Conservation (phyloP, 352 stramenopile genomes). For the Pythium phragmiticola region DNA sequence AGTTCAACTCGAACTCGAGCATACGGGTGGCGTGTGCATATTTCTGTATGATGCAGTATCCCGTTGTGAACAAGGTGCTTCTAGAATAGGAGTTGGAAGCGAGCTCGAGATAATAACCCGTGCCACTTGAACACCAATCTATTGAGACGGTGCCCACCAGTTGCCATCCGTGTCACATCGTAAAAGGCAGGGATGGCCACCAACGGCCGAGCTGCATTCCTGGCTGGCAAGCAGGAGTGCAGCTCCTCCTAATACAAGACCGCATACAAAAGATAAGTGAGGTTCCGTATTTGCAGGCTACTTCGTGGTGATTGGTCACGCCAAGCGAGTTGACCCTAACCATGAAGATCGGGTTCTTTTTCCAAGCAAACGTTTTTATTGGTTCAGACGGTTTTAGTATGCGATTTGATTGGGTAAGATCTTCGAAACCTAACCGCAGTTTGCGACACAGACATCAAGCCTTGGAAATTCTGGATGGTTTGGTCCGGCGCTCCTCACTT, state of each 20-base stretch:
- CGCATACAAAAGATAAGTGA: constrained; percentile 4
- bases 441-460: constrained; percentile 6
- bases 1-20: background rate
- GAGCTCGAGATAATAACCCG: background rate
- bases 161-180: background rate
- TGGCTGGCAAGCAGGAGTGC: background rate
- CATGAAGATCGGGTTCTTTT: constrained; percentile 8
- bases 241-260: background rate
- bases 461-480: background rate
- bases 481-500: background rate
- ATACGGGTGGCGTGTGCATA: background rate
- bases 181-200: too few species aligned
- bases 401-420: constrained; percentile 2
- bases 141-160: background rate
- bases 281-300: constrained; percentile 11
- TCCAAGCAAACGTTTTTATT: background rate
- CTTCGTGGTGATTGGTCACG: constrained; percentile 2
- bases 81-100: too few species aligned
- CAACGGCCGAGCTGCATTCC: too few species aligned
- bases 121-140: background rate
- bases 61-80: too few species aligned
- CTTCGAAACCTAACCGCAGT: background rate
- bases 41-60: too few species aligned
- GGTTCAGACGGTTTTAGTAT: background rate
- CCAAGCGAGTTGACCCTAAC: background rate